Conservation (phyloP, 2,329 filamentous ascomycete genomes). For the Dactylella cylindrospora region DNA sequence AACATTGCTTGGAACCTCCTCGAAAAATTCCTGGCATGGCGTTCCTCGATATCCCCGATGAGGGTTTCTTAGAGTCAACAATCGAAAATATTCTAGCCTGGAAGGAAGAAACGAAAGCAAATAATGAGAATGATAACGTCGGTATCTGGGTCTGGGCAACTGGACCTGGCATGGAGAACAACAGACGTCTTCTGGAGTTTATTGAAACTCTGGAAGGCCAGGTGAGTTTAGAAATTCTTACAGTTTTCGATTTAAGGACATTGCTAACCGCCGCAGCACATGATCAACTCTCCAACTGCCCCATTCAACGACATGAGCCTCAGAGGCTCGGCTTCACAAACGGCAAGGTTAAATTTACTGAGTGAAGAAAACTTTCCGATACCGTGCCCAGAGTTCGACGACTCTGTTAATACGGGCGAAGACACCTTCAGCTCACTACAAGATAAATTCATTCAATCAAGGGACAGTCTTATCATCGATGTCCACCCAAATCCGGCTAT, state of each 20-base stretch:
- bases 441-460: constrained; percentile 10
- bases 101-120: constrained; percentile 64
- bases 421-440: too few species aligned
- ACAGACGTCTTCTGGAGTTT: constrained; percentile 68
- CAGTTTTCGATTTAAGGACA: background rate
- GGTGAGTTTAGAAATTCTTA: constrained; percentile 58
- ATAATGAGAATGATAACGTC: constrained; percentile 67
- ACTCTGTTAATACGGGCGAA: constrained; percentile 46
- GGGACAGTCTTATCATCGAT: constrained; percentile 27
- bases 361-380: constrained; percentile 73
- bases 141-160: constrained; percentile 76
- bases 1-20: constrained; percentile 76
- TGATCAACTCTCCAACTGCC: constrained; percentile 72
- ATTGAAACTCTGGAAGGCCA: constrained; percentile 56
- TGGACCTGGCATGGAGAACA: constrained; percentile 65
- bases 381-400: constrained; percentile 54
- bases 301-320: constrained; percentile 75
- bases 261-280: constrained; percentile 61
- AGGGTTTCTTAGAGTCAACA: constrained; percentile 58
- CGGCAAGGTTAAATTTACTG: constrained; percentile 69
- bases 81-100: constrained; percentile 68
- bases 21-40: constrained; percentile 72
- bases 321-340: constrained; percentile 65
- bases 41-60: constrained; percentile 74
- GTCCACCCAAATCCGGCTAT: constrained; percentile 19